phyloP scores from a whole-genome alignment of 2,329 filamentous ascomycete species.

The Phaeoacremonium minimum region DNA sequence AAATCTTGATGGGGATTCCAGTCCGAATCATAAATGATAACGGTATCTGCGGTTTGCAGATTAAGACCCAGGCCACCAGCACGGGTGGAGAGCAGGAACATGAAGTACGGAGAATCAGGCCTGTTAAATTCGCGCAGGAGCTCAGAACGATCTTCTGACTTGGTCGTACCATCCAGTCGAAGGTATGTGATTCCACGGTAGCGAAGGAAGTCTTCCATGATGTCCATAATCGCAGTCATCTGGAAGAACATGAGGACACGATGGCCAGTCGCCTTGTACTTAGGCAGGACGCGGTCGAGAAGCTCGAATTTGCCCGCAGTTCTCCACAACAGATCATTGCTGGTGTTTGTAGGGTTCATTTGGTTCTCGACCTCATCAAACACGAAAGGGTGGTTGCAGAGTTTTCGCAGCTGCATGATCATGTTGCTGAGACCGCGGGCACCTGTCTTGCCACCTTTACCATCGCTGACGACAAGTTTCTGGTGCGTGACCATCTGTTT shows the following conservation, averaged over 20 bases:
- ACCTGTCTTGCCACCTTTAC: constrained; percentile 90
- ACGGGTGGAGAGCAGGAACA: constrained; percentile 97
- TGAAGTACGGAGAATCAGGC: constrained; percentile 88
- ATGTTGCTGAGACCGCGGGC: constrained; percentile 97
- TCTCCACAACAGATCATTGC: constrained; percentile 92
- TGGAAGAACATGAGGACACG: constrained; percentile 99
- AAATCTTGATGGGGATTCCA: constrained; percentile 99
- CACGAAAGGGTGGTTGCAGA: constrained; percentile 98
- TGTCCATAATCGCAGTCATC: constrained; percentile 99
- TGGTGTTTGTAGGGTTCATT: constrained; percentile 85
- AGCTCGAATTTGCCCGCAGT: constrained; percentile 97
- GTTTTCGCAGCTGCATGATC: constrained; percentile 98
- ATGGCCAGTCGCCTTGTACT: constrained; percentile 87
- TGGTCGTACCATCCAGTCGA: constrained; percentile 92
- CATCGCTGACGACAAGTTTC: constrained; percentile 88
- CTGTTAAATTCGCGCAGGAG: constrained; percentile 86
- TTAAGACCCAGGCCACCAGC: constrained; percentile 97
- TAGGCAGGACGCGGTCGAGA: constrained; percentile 85
- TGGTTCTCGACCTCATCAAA: constrained; percentile 98
- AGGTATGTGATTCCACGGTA: constrained; percentile 81
- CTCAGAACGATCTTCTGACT: constrained; percentile 94
- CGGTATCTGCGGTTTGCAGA: constrained; percentile 93
- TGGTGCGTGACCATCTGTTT: constrained; percentile 97
- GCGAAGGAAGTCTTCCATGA: constrained; percentile 97
- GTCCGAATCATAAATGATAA: constrained; percentile 99